Conservation (phyloP, 2,329 filamentous ascomycete genomes). For the Hymenoscyphus infarciens region DNA sequence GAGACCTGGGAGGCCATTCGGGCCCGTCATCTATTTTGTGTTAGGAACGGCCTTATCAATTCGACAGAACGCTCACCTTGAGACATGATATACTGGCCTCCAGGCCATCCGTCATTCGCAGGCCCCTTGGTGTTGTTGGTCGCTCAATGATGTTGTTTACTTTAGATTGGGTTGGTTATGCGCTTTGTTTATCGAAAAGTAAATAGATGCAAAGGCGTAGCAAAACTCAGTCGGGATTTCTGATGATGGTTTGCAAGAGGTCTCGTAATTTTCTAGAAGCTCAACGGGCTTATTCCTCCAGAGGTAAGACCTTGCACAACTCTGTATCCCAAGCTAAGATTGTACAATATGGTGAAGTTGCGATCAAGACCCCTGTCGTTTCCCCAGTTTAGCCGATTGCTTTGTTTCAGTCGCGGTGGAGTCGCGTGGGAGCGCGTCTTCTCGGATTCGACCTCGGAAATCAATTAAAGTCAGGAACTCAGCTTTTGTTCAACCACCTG, state of each 20-base stretch:
- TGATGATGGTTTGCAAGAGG: not conserved
- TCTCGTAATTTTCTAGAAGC: not conserved
- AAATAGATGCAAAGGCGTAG: not conserved
- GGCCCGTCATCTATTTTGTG: constrained; percentile 36
- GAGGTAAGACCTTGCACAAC: not conserved
- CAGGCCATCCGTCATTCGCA: constrained; percentile 9
- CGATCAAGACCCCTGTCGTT: not conserved
- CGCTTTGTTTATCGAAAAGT: not conserved
- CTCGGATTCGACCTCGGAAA: not conserved
- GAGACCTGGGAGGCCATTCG: constrained; percentile 65
- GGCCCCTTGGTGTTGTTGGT: not conserved
- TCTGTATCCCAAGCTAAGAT: not conserved
- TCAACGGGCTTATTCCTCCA: not conserved
- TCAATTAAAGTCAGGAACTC: not conserved
- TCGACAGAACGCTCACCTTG: constrained; percentile 24
- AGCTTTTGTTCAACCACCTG: not conserved
- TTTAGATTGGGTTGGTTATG: not conserved
- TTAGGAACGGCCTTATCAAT: constrained; percentile 20
- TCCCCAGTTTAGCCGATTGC: not conserved
- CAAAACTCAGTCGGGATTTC: not conserved
- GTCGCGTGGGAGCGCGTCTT: not conserved
- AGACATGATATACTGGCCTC: constrained; percentile 23
- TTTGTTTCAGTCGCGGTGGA: not conserved
- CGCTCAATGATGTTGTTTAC: not conserved
- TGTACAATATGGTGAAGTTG: not conserved